phyloP scores from a whole-genome alignment of 805 yeast species.

The Hanseniaspora occidentalis region DNA sequence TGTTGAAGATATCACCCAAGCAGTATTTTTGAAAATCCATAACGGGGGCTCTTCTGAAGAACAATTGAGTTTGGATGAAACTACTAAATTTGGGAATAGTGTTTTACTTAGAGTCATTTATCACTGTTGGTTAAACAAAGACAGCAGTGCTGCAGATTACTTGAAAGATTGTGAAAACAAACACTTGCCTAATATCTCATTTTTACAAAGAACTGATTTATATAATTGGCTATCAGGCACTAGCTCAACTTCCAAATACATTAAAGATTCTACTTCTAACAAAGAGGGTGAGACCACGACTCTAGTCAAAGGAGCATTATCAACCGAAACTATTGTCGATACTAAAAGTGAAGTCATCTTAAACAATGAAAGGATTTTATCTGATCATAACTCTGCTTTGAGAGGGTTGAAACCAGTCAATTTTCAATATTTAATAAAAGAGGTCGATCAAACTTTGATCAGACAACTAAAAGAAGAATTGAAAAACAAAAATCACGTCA shows the following conservation, averaged over 20 bases:
- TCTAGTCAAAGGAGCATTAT: slow-evolving; percentile 20
- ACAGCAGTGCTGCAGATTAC: slow-evolving; percentile 70
- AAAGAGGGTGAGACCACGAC: slow-evolving; percentile 7
- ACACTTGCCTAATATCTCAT: slow-evolving; percentile 59
- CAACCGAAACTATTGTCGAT: background rate
- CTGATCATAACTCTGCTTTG: slow-evolving; percentile 48
- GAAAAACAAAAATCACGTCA: background rate
- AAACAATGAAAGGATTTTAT: slow-evolving; percentile 33
- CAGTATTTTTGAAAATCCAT: slow-evolving; percentile 20
- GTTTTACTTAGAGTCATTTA: slow-evolving; percentile 48
- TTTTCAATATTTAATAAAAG: slow-evolving; percentile 56
- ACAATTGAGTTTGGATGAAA: slow-evolving; percentile 27
- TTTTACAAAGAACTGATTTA: slow-evolving; percentile 75
- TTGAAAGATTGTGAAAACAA: slow-evolving; percentile 55
- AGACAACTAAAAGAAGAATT: slow-evolving; percentile 31
- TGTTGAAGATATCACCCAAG: slow-evolving; percentile 27
- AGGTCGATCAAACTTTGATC: slow-evolving; percentile 47
- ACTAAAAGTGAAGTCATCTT: slow-evolving; percentile 11
- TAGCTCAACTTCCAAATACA: slow-evolving; percentile 43
- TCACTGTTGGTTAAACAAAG: slow-evolving; percentile 69
- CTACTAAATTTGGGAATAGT: slow-evolving; percentile 46
- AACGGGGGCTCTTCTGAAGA: slow-evolving; percentile 7
- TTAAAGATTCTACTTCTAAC: slow-evolving; percentile 17
- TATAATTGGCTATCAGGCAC: slow-evolving; percentile 71
- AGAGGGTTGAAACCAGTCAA: slow-evolving; percentile 58